Evolutionary conservation across 1,284 basidiomycete species (phyloP).

Genomic region (Ceratobasidium theobromae): DNA sequence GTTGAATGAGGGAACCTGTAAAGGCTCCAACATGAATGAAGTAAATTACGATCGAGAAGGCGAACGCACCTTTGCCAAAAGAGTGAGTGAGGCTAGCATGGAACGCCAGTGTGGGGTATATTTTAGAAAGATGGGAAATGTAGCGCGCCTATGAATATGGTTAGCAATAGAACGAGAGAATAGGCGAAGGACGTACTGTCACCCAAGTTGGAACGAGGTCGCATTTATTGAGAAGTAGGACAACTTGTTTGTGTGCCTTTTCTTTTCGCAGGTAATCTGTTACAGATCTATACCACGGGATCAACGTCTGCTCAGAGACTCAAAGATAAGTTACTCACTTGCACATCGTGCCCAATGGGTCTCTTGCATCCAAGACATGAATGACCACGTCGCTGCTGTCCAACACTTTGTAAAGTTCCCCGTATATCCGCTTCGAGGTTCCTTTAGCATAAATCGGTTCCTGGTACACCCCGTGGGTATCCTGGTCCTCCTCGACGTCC

Average conservation of each 20-base stretch:
- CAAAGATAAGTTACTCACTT: slow-evolving; percentile 45
- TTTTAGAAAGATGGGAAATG: slow-evolving; percentile 92
- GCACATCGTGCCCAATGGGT: slow-evolving; percentile 96
- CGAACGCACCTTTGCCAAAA: slow-evolving; percentile 49
- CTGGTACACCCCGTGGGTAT: slow-evolving; percentile 50
- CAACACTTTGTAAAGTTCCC: slow-evolving; percentile 98
- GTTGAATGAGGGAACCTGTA: slow-evolving; percentile 96
- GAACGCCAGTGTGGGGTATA: slow-evolving; percentile 95
- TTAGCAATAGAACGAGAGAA: not conserved
- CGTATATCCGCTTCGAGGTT: slow-evolving; percentile 93
- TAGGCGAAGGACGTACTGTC: slow-evolving; percentile 66
- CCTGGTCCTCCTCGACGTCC: slow-evolving; percentile 45
- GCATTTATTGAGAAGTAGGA: slow-evolving; percentile 97
- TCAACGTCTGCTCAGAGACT: not conserved
- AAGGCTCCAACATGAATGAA: slow-evolving; percentile 48
- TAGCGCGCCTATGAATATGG: slow-evolving; percentile 75
- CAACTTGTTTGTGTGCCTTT: slow-evolving; percentile 96
- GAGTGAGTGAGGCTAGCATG: slow-evolving; percentile 99
- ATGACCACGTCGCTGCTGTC: slow-evolving; percentile 97
- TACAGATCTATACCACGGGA: slow-evolving; percentile 57
- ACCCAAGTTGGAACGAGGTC: slow-evolving; percentile 99
- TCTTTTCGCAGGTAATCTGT: slow-evolving; percentile 94
- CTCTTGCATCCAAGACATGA: slow-evolving; percentile 94
- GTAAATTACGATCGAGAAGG: not conserved
- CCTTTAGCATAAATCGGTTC: slow-evolving; percentile 92